Base-by-base conservation (phyloP, 2,329 filamentous ascomycete genomes). In the Diaporthe capsici region DNA sequence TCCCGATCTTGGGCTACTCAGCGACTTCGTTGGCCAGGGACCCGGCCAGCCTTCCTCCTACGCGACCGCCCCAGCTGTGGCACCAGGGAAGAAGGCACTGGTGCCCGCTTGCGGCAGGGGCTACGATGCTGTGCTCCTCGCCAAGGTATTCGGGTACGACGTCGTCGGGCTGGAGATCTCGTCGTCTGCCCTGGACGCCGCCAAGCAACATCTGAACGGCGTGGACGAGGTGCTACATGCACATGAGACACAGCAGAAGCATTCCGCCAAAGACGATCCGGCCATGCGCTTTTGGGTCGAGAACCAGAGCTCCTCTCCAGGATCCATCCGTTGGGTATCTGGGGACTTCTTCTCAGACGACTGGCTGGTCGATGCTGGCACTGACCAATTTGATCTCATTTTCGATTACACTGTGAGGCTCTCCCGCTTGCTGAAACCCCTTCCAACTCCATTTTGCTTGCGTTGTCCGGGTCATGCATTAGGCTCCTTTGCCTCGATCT, bases 51-150 rank as follows among this genome's bases (percentile, higher is more conserved):
- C 47, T 4, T n/a, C 15, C 31, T n/a, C 42, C 71, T n/a, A 44
- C 20, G 10, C 22, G 15, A 15, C 44, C 25, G 25, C 55, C 8
- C 22, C 39, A 28, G 20, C 22, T 25, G 20, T 44, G 4, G 13
- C 31, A 3, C 17, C 25, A 10, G 82, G 58, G 78, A 81, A 75
- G 80, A 84, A 74, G 74, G 95, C 93, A 1, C 86, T 97, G 12
- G 93, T 98, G 0, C 94, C 95, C 0, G 95, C 95, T 7, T 98
- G 95, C 83, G 95, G 95, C 0, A 90, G 90, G 63, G 95, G 95
- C 7, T 93, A 97, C 81, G 95, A 98, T 84, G 94, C 95, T 2
- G 87, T 95, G 13, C 87, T 98, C 51, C 88, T 98, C 60, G 90
- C 92, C 68, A 42, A 55, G 55, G 90, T 91, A 13, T 91, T 93